phyloP scores from a whole-genome alignment of 306 rosid genomes.

The Macrotyloma uniflorum region DNA sequence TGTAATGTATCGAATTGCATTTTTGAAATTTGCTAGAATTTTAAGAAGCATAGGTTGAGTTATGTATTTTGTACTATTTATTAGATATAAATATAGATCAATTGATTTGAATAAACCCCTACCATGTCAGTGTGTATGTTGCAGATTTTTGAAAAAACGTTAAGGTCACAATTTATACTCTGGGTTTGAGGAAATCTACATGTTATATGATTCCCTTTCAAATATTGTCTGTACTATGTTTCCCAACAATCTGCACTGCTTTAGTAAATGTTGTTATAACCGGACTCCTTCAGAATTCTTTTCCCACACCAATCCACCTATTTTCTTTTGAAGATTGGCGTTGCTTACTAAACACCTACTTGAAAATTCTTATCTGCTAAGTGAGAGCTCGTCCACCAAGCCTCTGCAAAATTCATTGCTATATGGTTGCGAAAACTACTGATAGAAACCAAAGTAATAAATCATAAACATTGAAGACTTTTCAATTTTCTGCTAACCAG shows the following conservation, averaged over 20 bases:
- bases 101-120: slow-evolving; percentile 4
- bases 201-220: slow-evolving; percentile 2
- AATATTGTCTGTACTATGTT: neutral
- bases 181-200: neutral
- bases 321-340: neutral
- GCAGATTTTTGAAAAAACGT: neutral
- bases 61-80: slow-evolving; percentile 1
- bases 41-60: slow-evolving; percentile 31
- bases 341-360: neutral
- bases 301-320: neutral
- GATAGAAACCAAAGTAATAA: neutral
- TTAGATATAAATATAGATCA: neutral
- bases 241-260: neutral
- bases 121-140: neutral
- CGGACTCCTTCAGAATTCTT: neutral
- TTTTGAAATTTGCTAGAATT: slow-evolving; percentile 14
- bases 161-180: neutral
- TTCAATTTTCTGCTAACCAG: neutral
- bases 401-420: neutral
- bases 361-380: neutral
- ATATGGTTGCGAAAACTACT: neutral
- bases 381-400: neutral
- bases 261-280: neutral
- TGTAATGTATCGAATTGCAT: neutral
- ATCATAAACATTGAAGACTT: neutral